phyloP scores from a whole-genome alignment of 2,329 filamentous ascomycete species.

The Monosporascus ibericus region DNA sequence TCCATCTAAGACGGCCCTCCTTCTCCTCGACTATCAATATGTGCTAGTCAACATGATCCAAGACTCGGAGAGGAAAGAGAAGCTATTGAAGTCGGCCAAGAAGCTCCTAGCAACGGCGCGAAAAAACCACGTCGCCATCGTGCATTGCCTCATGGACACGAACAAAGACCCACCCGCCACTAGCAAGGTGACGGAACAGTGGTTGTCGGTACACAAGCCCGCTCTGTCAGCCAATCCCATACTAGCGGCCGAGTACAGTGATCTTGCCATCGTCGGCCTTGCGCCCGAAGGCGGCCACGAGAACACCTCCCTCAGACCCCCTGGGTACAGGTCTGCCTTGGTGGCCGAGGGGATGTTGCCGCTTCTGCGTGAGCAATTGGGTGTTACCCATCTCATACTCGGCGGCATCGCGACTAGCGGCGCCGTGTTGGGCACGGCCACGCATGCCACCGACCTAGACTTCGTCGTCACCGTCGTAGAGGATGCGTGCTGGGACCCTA shows the following conservation, averaged over 20 bases:
- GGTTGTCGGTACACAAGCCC: conserved; percentile 1
- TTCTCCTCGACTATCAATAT: conserved; percentile 10
- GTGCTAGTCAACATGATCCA: conserved; percentile 2
- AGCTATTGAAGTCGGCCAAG: conserved; percentile 2
- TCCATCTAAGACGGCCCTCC: conserved; percentile 9
- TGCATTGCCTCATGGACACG: conserved; percentile 9
- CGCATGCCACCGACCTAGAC: conserved; percentile 4
- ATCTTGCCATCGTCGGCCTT: neutral
- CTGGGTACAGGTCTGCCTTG: conserved; percentile 3
- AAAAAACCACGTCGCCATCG: conserved; percentile 3
- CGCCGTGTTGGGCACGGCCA: conserved; percentile 1
- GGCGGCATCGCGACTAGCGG: conserved; percentile 7
- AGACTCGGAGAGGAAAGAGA: conserved; percentile 1
- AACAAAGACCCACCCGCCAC: conserved; percentile 1
- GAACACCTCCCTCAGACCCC: neutral
- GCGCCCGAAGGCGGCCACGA: neutral
- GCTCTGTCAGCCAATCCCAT: conserved; percentile 1
- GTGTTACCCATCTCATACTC: conserved; percentile 1
- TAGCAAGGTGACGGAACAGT: conserved; percentile 6
- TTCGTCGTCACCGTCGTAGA: conserved; percentile 8
- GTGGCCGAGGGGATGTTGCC: conserved; percentile 2
- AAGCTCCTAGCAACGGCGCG: conserved; percentile 4
- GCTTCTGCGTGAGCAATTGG: neutral
- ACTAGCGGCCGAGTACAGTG: neutral
- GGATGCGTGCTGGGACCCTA: conserved; percentile 7